A percentile compares a stretch with the other conserved stretches of the same genome.
phyloP scores from a whole-genome alignment of 495 filamentous ascomycete species.

The Diplogelasinospora grovesii region DNA sequence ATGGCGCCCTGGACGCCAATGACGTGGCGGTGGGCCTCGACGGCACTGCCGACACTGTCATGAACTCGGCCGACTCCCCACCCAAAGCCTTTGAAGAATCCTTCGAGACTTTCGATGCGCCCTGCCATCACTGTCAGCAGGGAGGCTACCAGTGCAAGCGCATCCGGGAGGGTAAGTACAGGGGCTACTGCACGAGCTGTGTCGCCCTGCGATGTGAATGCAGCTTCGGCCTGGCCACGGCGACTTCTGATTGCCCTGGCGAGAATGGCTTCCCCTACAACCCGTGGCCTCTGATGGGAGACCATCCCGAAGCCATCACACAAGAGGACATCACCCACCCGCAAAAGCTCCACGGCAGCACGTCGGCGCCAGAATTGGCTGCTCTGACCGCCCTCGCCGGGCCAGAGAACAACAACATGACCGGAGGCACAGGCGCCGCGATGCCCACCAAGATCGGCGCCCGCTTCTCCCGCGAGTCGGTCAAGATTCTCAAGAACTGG shows the following conservation, averaged over 20 bases:
- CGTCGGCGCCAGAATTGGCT: slow-evolving; percentile 34
- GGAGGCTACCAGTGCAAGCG: slow-evolving; percentile 71
- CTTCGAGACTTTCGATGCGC: slow-evolving; percentile 34
- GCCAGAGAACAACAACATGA: slow-evolving; percentile 31
- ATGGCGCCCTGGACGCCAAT: slow-evolving; percentile 11
- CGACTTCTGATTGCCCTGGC: slow-evolving; percentile 19
- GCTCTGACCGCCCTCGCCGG: slow-evolving; percentile 4
- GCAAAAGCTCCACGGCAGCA: slow-evolving; percentile 30
- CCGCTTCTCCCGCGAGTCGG: slow-evolving; percentile 64
- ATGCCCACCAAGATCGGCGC: slow-evolving; percentile 45
- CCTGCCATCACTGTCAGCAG: slow-evolving; percentile 65
- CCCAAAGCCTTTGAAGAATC: slow-evolving; percentile 25
- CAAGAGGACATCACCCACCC: slow-evolving; percentile 43
- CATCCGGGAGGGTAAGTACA: slow-evolving; percentile 59
- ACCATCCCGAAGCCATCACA: slow-evolving; percentile 36
- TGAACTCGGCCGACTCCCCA: slow-evolving; percentile 4
- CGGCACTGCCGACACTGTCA: neutral
- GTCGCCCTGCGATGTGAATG: slow-evolving; percentile 67
- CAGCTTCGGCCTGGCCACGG: slow-evolving; percentile 48
- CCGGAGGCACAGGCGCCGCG: slow-evolving; percentile 24
- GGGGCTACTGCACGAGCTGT: slow-evolving; percentile 69
- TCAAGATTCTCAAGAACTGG: slow-evolving; percentile 74
- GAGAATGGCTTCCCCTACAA: slow-evolving; percentile 35
- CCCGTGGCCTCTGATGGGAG: slow-evolving; percentile 40
- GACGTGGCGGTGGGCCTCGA: too few relatives aligned